These are phyloP conservation scores for Euphorbia tirucalli DNA, from an alignment of 345 rosid species.

Conservation along the genomic window DNA sequence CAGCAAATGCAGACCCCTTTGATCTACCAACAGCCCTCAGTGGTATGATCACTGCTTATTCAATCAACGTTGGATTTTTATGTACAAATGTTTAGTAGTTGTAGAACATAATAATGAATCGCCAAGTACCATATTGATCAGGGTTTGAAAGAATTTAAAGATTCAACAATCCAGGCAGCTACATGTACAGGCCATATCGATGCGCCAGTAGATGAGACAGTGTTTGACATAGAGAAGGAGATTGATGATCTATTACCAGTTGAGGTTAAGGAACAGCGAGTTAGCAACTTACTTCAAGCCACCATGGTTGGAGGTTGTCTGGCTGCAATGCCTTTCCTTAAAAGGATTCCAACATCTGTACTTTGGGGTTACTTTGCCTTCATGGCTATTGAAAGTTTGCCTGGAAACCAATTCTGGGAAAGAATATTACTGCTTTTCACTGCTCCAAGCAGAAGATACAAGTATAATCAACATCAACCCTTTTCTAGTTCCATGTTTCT, in stretches of 20 bases:
- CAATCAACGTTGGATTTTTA: background rate
- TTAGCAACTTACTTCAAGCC: constrained; percentile 34
- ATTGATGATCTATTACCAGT: constrained; percentile 33
- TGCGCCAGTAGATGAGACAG: constrained; percentile 34
- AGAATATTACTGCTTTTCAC: constrained; percentile 34
- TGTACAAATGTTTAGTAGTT: background rate
- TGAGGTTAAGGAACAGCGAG: constrained; percentile 29
- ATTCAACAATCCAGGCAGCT: constrained; percentile 34
- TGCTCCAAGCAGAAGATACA: constrained; percentile 34
- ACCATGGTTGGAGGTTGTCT: constrained; percentile 31
- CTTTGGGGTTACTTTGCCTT: constrained; percentile 38
- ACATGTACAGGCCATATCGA: constrained; percentile 28
- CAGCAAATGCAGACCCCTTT: constrained; percentile 33
- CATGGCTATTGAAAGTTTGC: constrained; percentile 37
- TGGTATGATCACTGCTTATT: constrained; percentile 5
- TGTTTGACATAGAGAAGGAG: constrained; percentile 34
- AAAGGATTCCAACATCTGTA: constrained; percentile 36
- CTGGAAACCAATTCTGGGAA: constrained; percentile 37
- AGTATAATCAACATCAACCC: constrained; percentile 16
- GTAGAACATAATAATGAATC: background rate
- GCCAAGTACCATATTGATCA: background rate
- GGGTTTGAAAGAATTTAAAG: constrained; percentile 33
- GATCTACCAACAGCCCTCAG: constrained; percentile 27
- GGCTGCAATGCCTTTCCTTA: constrained; percentile 38
- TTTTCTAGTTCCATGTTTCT: background rate